Conservation (phyloP, 805 yeast species). For the Schwanniomyces vanrijiae region DNA sequence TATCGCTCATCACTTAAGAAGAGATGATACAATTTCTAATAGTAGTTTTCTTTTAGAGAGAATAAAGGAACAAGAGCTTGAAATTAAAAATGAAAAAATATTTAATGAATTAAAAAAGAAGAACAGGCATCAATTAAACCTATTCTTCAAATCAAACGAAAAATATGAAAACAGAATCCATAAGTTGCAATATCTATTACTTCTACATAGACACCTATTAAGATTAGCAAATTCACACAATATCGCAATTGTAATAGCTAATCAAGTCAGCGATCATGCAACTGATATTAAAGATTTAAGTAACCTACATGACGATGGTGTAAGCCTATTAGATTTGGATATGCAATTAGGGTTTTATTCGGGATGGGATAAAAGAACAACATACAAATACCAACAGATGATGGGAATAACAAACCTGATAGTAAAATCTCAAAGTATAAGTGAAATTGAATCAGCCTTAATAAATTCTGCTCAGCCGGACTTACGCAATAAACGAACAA, state of each 20-base stretch:
- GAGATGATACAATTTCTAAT: conserved; percentile 44
- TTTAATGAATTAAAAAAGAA: conserved; percentile 12
- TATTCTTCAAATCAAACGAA: conserved; percentile 18
- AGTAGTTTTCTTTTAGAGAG: conserved; percentile 31
- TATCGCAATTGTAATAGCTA: conserved; percentile 68
- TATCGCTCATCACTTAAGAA: conserved; percentile 76
- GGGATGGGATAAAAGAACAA: conserved; percentile 66
- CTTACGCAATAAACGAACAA: conserved; percentile 2
- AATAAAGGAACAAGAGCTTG: conserved; percentile 18
- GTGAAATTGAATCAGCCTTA: conserved; percentile 5
- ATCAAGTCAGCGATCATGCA: conserved; percentile 75
- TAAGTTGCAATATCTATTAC: conserved; percentile 42
- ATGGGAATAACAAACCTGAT: not conserved
- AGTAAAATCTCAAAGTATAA: conserved; percentile 7
- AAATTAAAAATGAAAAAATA: conserved; percentile 9
- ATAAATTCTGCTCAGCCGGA: conserved; percentile 3
- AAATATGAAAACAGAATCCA: conserved; percentile 31
- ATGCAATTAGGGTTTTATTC: conserved; percentile 70
- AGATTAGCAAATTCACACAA: conserved; percentile 45
- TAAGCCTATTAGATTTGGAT: conserved; percentile 45
- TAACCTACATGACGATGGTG: conserved; percentile 10
- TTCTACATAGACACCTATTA: conserved; percentile 48
- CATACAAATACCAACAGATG: conserved; percentile 14
- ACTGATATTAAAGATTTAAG: conserved; percentile 10
- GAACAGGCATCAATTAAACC: conserved; percentile 18